Evolutionary conservation across 441 rosid species (phyloP).

Genomic region (Codiaeum variegatum): DNA sequence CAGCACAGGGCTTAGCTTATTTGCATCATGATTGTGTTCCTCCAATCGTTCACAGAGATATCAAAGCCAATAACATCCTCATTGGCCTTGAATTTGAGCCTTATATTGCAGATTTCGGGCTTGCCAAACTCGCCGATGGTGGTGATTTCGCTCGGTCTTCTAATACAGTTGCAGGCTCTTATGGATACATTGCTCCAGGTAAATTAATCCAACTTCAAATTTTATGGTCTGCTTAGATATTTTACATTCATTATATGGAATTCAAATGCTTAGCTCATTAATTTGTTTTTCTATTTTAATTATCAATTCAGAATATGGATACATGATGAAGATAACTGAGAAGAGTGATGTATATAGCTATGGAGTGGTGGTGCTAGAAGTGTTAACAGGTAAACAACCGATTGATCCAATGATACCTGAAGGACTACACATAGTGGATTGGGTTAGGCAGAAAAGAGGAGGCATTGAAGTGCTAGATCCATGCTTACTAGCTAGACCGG

Average conservation of each 20-base stretch:
- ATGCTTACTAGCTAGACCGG: slow-evolving; percentile 45
- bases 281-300: too few species aligned
- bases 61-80: slow-evolving; percentile 90
- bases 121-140: slow-evolving; percentile 90
- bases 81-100: slow-evolving; percentile 89
- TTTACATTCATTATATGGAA: background rate
- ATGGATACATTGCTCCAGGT: slow-evolving; percentile 98
- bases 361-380: slow-evolving; percentile 81
- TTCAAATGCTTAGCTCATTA: background rate
- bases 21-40: slow-evolving; percentile 95
- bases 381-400: slow-evolving; percentile 87
- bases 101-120: slow-evolving; percentile 92
- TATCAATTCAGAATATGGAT: slow-evolving; percentile 90
- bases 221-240: background rate
- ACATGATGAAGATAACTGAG: slow-evolving; percentile 95
- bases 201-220: slow-evolving; percentile 3
- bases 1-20: slow-evolving; percentile 90
- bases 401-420: slow-evolving; percentile 96
- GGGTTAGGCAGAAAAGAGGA: slow-evolving; percentile 73
- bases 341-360: slow-evolving; percentile 96
- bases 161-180: slow-evolving; percentile 89
- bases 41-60: slow-evolving; percentile 88
- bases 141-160: slow-evolving; percentile 84
- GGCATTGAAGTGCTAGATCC: slow-evolving; percentile 66
- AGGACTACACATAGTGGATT: slow-evolving; percentile 79